Percentiles rank a stretch among this genome's conserved stretches.
Evolutionary conservation across 1,139 yeast genomes (phyloP).

Genomic region (Suhomyces bolitotheri): DNA sequence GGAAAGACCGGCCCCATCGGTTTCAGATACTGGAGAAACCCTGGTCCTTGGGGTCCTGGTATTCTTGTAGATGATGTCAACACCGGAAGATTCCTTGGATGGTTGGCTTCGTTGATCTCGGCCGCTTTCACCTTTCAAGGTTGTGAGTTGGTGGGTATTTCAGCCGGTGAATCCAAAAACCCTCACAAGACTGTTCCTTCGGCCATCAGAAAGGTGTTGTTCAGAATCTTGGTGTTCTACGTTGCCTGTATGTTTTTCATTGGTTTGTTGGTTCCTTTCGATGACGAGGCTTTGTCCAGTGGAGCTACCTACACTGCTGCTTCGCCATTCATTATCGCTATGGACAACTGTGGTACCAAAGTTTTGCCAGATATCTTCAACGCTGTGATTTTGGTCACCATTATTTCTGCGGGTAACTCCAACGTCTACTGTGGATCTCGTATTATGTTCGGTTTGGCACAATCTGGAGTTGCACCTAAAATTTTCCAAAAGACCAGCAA

Average conservation of each 20-base stretch:
- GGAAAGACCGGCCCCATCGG: constrained; percentile 72
- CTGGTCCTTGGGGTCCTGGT: constrained; percentile 84
- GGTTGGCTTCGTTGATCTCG: constrained; percentile 61
- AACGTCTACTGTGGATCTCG: constrained; percentile 78
- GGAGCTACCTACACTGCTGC: constrained; percentile 36
- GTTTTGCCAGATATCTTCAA: constrained; percentile 71
- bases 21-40: constrained; percentile 88
- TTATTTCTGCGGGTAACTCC: constrained; percentile 81
- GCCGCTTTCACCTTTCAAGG: constrained; percentile 84
- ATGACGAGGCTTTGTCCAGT: constrained; percentile 50
- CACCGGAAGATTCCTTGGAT: constrained; percentile 63
- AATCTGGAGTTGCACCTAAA: constrained; percentile 61
- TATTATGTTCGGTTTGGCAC: constrained; percentile 65
- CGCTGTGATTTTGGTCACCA: constrained; percentile 68
- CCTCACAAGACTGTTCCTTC: constrained; percentile 82
- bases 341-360: constrained; percentile 68
- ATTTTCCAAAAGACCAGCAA: constrained; percentile 52
- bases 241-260: constrained; percentile 76
- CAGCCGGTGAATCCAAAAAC: constrained; percentile 85
- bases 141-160: constrained; percentile 78
- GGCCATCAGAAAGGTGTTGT: constrained; percentile 80
- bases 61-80: constrained; percentile 42
- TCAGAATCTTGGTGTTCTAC: constrained; percentile 79
- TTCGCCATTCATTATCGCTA: constrained; percentile 58
- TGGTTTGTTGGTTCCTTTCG: constrained; percentile 79